Conservation (phyloP, 345 rosid species). For the Gossypioides kirkii region DNA sequence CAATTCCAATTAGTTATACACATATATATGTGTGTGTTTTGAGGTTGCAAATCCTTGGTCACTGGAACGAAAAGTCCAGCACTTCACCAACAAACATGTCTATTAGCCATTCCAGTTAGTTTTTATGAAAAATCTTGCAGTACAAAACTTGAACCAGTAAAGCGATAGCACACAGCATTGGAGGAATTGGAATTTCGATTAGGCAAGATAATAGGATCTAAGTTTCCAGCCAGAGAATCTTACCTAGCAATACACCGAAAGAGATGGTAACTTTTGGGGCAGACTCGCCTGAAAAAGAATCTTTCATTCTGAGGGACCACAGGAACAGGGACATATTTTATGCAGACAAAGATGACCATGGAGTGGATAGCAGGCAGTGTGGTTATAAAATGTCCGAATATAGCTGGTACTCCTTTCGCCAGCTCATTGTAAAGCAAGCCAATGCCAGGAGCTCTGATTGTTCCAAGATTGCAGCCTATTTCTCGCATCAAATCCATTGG, state of each 20-base stretch:
- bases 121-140: slow-evolving; percentile 1
- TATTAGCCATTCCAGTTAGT: not conserved
- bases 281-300: slow-evolving; percentile 90
- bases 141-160: not conserved
- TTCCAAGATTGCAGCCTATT: slow-evolving; percentile 90
- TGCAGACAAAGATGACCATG: slow-evolving; percentile 91
- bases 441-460: slow-evolving; percentile 97
- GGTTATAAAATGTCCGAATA: slow-evolving; percentile 92
- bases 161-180: not conserved
- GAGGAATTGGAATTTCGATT: not conserved
- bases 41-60: not conserved
- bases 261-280: slow-evolving; percentile 82
- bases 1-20: not conserved
- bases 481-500: slow-evolving; percentile 91
- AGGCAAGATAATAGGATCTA: not conserved
- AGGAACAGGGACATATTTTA: slow-evolving; percentile 95
- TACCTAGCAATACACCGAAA: slow-evolving; percentile 99
- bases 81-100: not conserved
- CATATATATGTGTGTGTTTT: not conserved
- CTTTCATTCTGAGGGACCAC: slow-evolving; percentile 93
- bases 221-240: slow-evolving; percentile 10
- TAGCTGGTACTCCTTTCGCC: slow-evolving; percentile 92
- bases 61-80: not conserved
- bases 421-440: slow-evolving; percentile 95
- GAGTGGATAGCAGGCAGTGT: slow-evolving; percentile 98